phyloP scores from a whole-genome alignment of 768 basidiomycete species.

The Lepiota subincarnata region DNA sequence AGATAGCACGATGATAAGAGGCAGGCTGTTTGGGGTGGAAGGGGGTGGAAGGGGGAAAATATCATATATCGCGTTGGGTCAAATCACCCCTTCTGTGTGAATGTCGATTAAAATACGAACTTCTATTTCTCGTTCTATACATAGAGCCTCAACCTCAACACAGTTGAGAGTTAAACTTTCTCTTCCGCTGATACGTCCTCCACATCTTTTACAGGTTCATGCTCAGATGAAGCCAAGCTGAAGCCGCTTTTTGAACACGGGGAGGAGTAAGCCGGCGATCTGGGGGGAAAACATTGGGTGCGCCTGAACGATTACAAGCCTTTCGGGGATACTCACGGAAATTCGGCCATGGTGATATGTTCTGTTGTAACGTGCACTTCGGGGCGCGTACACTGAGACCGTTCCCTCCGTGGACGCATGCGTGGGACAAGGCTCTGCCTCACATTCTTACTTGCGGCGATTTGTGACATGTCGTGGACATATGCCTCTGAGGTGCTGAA shows the following conservation, averaged over 20 bases:
- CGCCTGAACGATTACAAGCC: neutral
- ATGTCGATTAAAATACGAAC: no score
- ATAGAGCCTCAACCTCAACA: conserved; percentile 8
- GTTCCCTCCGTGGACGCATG: conserved; percentile 24
- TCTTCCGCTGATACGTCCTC: conserved; percentile 13
- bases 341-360: conserved; percentile 57
- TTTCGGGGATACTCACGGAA: conserved; percentile 33
- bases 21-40: no score
- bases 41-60: no score
- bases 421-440: conserved; percentile 24
- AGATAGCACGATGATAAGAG: no score
- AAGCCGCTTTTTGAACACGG: conserved; percentile 8
- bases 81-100: no score
- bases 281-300: neutral
- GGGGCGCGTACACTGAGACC: conserved; percentile 30
- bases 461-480: conserved; percentile 39
- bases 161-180: conserved; percentile 1
- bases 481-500: conserved; percentile 44
- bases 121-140: neutral
- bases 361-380: conserved; percentile 58
- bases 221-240: conserved; percentile 5
- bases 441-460: conserved; percentile 28
- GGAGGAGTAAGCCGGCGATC: conserved; percentile 7
- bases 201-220: conserved; percentile 4
- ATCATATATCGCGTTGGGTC: no score